Conservation (phyloP, 805 yeast species). For the Schwanniomyces pseudopolymorphus region DNA sequence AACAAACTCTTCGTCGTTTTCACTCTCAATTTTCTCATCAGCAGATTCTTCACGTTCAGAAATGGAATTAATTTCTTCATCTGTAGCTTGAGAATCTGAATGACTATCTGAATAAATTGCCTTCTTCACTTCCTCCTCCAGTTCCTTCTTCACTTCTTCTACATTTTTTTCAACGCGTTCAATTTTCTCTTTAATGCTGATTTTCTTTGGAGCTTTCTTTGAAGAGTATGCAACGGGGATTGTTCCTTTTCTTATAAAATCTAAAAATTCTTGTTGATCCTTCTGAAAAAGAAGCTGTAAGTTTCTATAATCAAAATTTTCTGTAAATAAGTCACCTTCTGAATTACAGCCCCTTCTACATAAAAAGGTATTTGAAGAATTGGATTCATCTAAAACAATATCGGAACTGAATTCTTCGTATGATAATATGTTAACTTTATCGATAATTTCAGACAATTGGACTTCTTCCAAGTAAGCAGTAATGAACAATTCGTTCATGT, state of each 20-base stretch:
- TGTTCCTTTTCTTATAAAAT: slow-evolving; percentile 25
- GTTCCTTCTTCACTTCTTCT: neutral
- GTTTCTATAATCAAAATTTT: slow-evolving; percentile 39
- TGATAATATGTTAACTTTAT: slow-evolving; percentile 45
- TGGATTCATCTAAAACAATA: slow-evolving; percentile 36
- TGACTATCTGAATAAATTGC: too few relatives aligned
- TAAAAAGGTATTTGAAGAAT: slow-evolving; percentile 28
- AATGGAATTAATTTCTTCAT: neutral
- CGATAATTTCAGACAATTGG: slow-evolving; percentile 41
- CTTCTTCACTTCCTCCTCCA: slow-evolving; percentile 8
- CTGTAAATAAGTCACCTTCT: slow-evolving; percentile 30
- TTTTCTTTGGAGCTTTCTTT: slow-evolving; percentile 1
- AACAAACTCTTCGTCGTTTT: slow-evolving; percentile 14
- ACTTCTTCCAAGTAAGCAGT: slow-evolving; percentile 51
- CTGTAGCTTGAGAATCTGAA: too few relatives aligned
- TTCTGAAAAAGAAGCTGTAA: slow-evolving; percentile 19
- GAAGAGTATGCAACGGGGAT: slow-evolving; percentile 22
- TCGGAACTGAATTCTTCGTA: slow-evolving; percentile 27
- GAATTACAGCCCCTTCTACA: slow-evolving; percentile 46
- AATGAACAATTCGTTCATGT: slow-evolving; percentile 51
- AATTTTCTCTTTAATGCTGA: slow-evolving; percentile 6
- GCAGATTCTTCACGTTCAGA: slow-evolving; percentile 11
- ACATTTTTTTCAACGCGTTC: slow-evolving; percentile 5
- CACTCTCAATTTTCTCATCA: slow-evolving; percentile 17
- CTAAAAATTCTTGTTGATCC: slow-evolving; percentile 30